Base-by-base conservation (phyloP, 192 early-diverging fungal genomes). In the Allomyces arbusculus region DNA sequence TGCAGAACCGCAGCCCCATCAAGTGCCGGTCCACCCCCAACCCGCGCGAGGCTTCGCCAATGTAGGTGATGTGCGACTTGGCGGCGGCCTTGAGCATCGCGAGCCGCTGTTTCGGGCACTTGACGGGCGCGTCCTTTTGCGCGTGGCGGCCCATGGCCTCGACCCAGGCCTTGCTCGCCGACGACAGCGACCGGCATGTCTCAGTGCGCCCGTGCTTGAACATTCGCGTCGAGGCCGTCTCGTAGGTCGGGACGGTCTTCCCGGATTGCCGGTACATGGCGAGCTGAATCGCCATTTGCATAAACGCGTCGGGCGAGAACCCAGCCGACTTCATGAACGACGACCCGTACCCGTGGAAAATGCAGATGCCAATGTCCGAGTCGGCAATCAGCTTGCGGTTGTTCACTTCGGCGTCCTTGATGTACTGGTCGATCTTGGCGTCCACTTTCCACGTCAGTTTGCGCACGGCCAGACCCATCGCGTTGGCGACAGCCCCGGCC, bases 21-120 rank as follows among this genome's bases (percentile, higher is more conserved):
- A 97, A 67, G 74, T 97, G 94, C 44, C 92, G 87, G 73, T 97
- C 94, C 22, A 95, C 87, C 43, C 92, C 94, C 64, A 82, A 68
- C 20, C 92, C 92, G 62, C 73, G 73, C 14, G 80, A 80, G 9
- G 91, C 89, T 0, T 87, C 87, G 61, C 72, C 79, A 77, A 92
- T 90, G 76, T 87, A 84, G 64, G 82, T 80, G 4, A 78, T 64
- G 64, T 95, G 94, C 6, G 80, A 75, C 14, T 69, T 77, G 33
- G 82, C 77, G 0, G 91, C 92, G 4, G 73, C 74, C n/a, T 73
- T 74, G 6, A 93, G 74, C 2, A 75, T 69, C 12, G 76, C 74
- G 62, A 84, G 69, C 71, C 87, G 86, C 26, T 74, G 67, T 26
- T 10, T 44, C 26, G 40, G 44, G 8, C 62, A 23, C 62, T 61